Evolutionary conservation across 2,329 filamentous ascomycete genomes (phyloP).

Genomic region (Coleophoma cylindrospora): DNA sequence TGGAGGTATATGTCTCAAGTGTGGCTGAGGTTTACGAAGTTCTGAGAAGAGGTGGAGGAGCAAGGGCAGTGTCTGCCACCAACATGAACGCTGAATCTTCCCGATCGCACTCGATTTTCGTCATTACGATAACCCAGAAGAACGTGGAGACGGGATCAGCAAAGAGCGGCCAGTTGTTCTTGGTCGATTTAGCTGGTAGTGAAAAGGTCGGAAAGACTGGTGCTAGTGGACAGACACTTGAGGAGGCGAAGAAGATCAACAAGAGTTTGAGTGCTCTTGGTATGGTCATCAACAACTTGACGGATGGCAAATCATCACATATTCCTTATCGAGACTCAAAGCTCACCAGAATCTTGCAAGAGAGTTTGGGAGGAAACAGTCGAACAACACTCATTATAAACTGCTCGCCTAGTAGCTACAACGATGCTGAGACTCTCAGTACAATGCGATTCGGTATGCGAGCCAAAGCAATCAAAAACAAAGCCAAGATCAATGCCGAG

Average conservation of each 20-base stretch:
- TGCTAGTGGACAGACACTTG: slow-evolving; percentile 91
- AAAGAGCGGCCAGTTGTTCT: slow-evolving; percentile 93
- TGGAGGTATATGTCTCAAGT: slow-evolving; percentile 93
- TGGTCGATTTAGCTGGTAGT: slow-evolving; percentile 96
- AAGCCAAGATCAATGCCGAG: slow-evolving; percentile 99
- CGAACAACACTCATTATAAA: slow-evolving; percentile 98
- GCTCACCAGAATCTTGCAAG: slow-evolving; percentile 93
- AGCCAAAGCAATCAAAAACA: slow-evolving; percentile 99
- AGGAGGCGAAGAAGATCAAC: slow-evolving; percentile 99
- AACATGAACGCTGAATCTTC: slow-evolving; percentile 99
- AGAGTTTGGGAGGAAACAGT: slow-evolving; percentile 95
- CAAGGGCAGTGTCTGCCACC: slow-evolving; percentile 88
- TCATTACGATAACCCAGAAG: slow-evolving; percentile 95
- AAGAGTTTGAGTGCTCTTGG: slow-evolving; percentile 97
- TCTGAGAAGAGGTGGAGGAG: slow-evolving; percentile 85
- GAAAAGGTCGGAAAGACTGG: slow-evolving; percentile 99
- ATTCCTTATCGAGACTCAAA: slow-evolving; percentile 98
- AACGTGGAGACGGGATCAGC: slow-evolving; percentile 94
- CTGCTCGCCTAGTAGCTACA: slow-evolving; percentile 98
- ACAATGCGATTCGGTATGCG: slow-evolving; percentile 92
- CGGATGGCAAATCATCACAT: slow-evolving; percentile 94
- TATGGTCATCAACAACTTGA: slow-evolving; percentile 98
- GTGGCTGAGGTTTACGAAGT: slow-evolving; percentile 96
- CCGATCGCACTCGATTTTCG: slow-evolving; percentile 96
- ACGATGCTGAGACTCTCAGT: slow-evolving; percentile 89